Base-by-base conservation (phyloP, 2,329 filamentous ascomycete genomes). In the Seiridium cupressi region DNA sequence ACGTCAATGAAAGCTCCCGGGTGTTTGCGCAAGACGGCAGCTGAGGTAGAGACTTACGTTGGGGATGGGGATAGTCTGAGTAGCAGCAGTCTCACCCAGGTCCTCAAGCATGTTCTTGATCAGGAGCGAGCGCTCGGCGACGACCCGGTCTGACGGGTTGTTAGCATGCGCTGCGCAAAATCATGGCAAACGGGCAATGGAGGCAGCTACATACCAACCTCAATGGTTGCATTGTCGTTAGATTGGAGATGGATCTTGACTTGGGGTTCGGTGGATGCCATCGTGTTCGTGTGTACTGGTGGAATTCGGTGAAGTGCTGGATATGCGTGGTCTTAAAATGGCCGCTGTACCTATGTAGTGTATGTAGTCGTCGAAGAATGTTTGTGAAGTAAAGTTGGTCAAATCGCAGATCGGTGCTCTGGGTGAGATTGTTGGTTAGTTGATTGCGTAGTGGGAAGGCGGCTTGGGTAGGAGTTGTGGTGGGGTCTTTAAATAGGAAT, bases 21-120 rank as follows among this genome's bases (percentile, higher is more conserved):
- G 18, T 26, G 18, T 26, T 48, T 13, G 40, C 40, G 5, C 38
- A 38, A 32, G 34, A 46, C 5, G 3, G 18, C 8, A 44, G 7
- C 47, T 49, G 47, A 31, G 31, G 53, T 6, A 49, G 36, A 44
- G 47, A 72, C 83, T 67, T 77, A 89, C 89, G 74, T 96, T 96
- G 65, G 90, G 91, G 64, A 96, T 93, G 7, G 95, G 94, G 57
- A 99, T 94, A 3, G 90, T 84, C 72, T 93, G 88, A 31, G 74
- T 78, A 40, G 84, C 76, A 31, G 73, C 72, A 68, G 84, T 76
- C 32, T 89, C 88, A 66, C 92, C 93, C 53, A 98, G 80, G 80
- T 99, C 95, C 73, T 97, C 93, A 51, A 99, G 85, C 89, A 99
- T 89, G 83, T 98, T 97, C 87, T 97, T 97, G 82, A 99, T 96